phyloP scores from a whole-genome alignment of 768 basidiomycete genomes.

The Tylopilus plumbeoviolaceoides region DNA sequence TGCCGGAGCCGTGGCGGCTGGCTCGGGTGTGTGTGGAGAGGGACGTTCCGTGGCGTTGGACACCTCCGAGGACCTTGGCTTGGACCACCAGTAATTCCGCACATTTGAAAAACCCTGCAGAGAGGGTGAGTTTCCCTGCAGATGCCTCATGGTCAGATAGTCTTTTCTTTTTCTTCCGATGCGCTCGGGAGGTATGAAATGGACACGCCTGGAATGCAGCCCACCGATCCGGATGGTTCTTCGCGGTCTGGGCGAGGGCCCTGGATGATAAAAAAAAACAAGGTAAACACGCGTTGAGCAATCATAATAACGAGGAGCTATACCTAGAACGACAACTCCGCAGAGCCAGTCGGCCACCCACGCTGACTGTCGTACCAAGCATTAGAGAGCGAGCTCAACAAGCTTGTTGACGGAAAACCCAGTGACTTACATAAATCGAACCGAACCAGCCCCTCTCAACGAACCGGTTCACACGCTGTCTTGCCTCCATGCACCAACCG shows the following conservation, averaged over 20 bases:
- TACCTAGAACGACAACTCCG: conserved; percentile 24
- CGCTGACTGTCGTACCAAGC: conserved; percentile 12
- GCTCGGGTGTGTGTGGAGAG: conserved; percentile 6
- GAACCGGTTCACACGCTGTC: conserved; percentile 20
- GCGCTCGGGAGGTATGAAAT: background rate
- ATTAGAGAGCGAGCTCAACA: conserved; percentile 9
- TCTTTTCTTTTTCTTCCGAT: background rate
- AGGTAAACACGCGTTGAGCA: conserved; percentile 8
- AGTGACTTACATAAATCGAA: conserved; percentile 5
- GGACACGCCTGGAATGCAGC: conserved; percentile 20
- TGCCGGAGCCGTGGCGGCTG: background rate
- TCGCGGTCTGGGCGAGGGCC: conserved; percentile 6
- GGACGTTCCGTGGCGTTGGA: background rate
- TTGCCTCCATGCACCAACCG: background rate
- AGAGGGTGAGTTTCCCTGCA: conserved; percentile 5
- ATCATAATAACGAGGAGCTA: background rate
- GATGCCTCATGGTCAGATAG: conserved; percentile 1
- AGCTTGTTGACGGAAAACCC: conserved; percentile 2
- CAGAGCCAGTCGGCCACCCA: conserved; percentile 21
- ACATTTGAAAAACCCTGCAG: conserved; percentile 12
- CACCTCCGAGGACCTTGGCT: conserved; percentile 6
- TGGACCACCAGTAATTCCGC: conserved; percentile 34
- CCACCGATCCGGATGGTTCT: conserved; percentile 10
- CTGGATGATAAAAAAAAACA: conserved; percentile 9
- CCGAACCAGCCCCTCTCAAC: background rate